A percentile compares a stretch with the other conserved stretches of the same genome.
Evolutionary conservation across 164 flowering plant genomes (phyloP).

Genomic region (Hamamelis virginiana): DNA sequence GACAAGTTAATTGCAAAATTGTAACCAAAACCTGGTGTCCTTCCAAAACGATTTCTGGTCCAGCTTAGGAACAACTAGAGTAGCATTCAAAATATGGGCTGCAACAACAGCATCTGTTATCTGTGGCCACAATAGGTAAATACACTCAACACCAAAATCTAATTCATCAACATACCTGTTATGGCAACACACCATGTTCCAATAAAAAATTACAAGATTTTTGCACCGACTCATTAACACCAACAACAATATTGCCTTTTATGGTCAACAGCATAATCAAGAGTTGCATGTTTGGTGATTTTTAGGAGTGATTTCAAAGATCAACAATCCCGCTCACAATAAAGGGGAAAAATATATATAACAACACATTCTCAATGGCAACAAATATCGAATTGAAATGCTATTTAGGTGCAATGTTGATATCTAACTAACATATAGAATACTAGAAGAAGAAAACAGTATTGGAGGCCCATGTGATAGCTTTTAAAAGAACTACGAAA

Average conservation of each 20-base stretch:
- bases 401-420: not conserved
- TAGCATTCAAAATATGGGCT: slow-evolving; percentile 67
- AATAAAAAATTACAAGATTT: not conserved
- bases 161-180: not conserved
- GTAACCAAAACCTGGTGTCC: slow-evolving; percentile 48
- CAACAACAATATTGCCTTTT: not conserved
- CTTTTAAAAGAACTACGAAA: too few relatives aligned
- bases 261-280: not conserved
- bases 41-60: slow-evolving; percentile 73
- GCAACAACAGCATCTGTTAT: slow-evolving; percentile 78
- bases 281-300: not conserved
- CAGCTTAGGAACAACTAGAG: slow-evolving; percentile 64
- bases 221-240: not conserved
- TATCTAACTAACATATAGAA: not conserved
- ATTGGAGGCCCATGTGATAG: not conserved
- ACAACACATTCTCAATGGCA: not conserved
- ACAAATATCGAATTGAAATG: not conserved
- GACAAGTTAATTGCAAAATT: not conserved
- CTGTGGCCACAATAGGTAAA: slow-evolving; percentile 29
- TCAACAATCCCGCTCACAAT: not conserved
- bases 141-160: not conserved
- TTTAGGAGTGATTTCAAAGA: not conserved
- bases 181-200: not conserved
- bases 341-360: not conserved
- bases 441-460: not conserved